Base-by-base conservation (phyloP, 2,329 filamentous ascomycete genomes). In the Plectosphaerella sp. region DNA sequence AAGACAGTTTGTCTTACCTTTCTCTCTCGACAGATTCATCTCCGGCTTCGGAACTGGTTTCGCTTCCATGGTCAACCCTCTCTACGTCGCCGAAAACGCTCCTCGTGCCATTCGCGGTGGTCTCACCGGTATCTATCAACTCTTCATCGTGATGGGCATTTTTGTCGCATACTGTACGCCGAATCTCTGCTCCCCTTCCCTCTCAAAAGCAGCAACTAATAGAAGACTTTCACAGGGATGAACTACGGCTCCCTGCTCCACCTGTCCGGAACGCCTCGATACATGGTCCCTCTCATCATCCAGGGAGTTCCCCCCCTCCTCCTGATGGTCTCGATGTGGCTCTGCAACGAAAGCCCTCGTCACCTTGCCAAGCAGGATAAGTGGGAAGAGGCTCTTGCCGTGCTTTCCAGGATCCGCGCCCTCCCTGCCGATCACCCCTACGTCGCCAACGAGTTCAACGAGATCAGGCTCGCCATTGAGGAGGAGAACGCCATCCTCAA, bases 31-130 rank as follows among this genome's bases (percentile, higher is more conserved):
- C 62, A 4, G 62, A 58, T 47, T 59, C 46, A 70, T 78, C 51
- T 73, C 74, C 36, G 76, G 77, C 41, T 59, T 79, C 20, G 77
- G 76, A 5, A 75, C 79, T 54, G 77, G 77, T 8, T 72, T 74
- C 25, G 74, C 74, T 1, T 77, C 75, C 3, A 67, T 78, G 16
- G 69, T 76, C 16, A 73, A 75, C 4, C 71, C 71, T 1, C 64
- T 73, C 0, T 73, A 73, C 53, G 69, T 72, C 43, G 62, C 70
- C 2, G 71, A 73, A 50, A 67, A 63, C 0, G 64, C 74, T 3
- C 76, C 76, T 5, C 73, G 74, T 1, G 73, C 73, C 4, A 78
- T 79, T 54, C 69, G 77, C 52, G 77, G 77, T 10, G 68, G 75
- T 4, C 64, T 79, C 0, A 67, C 78, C 7, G 76, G 77, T 25